Conservation (phyloP, 495 filamentous ascomycete genomes). For the Neurospora cerealis region DNA sequence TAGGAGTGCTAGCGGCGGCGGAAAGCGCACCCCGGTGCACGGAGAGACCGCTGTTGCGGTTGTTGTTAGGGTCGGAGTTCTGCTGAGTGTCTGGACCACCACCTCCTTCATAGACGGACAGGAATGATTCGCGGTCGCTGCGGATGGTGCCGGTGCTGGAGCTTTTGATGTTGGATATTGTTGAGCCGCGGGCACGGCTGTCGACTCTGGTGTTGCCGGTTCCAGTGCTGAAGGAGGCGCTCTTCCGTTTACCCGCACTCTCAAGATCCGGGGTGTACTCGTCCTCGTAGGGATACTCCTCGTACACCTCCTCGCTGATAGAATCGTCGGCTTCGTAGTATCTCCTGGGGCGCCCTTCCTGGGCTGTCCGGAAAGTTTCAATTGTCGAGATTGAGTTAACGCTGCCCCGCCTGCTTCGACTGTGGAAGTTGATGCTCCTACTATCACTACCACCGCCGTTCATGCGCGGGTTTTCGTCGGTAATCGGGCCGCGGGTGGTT, state of each 20-base stretch:
- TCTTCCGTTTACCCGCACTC: conserved; percentile 17
- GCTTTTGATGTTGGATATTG: conserved; percentile 5
- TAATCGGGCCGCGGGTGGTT: conserved; percentile 52
- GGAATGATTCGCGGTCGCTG: conserved; percentile 24
- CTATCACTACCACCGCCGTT: not conserved
- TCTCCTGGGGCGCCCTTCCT: conserved; percentile 44
- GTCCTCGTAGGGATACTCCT: conserved; percentile 10
- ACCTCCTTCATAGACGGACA: conserved; percentile 20
- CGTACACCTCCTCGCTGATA: conserved; percentile 5
- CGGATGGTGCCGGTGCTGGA: conserved; percentile 1
- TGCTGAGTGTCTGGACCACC: not conserved
- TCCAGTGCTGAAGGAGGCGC: conserved; percentile 15
- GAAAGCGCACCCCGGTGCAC: conserved; percentile 29
- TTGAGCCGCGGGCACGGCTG: not conserved
- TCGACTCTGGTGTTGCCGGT: not conserved
- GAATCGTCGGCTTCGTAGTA: conserved; percentile 12
- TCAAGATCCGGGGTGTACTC: conserved; percentile 18
- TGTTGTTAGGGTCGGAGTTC: conserved; percentile 2
- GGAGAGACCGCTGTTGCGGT: conserved; percentile 11
- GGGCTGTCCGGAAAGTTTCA: conserved; percentile 76
- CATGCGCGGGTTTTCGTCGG: conserved; percentile 1
- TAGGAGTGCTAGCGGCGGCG: conserved; percentile 10
- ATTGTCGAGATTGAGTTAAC: conserved; percentile 61
- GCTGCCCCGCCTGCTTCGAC: conserved; percentile 43
- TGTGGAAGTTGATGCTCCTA: not conserved